Conservation (phyloP, 805 yeast species). For the Osmozyma mogii region DNA sequence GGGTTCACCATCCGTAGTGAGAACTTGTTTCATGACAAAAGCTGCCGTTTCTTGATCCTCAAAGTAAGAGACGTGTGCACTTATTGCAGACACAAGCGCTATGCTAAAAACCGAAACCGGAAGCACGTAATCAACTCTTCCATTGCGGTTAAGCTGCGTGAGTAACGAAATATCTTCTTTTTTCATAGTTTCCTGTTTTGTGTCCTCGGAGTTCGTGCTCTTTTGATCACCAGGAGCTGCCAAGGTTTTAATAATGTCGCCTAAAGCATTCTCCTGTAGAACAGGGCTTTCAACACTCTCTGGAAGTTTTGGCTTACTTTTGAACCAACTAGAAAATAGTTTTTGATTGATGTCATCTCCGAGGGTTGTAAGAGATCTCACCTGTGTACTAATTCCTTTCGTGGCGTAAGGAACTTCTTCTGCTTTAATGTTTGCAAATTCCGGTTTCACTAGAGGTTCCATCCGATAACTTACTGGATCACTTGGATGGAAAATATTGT, state of each 20-base stretch:
- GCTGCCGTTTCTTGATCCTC: constrained; percentile 81
- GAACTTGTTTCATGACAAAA: constrained; percentile 59
- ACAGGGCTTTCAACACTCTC: constrained; percentile 1
- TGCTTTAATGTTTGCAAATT: constrained; percentile 44
- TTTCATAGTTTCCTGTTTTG: constrained; percentile 19
- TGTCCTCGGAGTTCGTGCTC: constrained; percentile 11
- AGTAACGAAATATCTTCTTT: constrained; percentile 27
- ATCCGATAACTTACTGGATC: constrained; percentile 88
- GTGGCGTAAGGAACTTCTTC: constrained; percentile 49
- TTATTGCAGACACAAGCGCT: constrained; percentile 70
- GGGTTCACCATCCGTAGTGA: constrained; percentile 15
- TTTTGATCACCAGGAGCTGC: constrained; percentile 12
- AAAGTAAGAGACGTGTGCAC: constrained; percentile 84
- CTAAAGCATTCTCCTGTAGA: constrained; percentile 30
- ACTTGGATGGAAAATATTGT: constrained; percentile 81
- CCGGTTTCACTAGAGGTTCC: constrained; percentile 67
- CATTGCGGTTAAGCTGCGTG: constrained; percentile 51
- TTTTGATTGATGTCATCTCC: constrained; percentile 32
- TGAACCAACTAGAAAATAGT: constrained; percentile 27
- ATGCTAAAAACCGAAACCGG: constrained; percentile 76
- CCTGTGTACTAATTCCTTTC: constrained; percentile 39
- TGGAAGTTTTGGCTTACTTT: background rate
- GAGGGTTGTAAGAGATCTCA: constrained; percentile 32
- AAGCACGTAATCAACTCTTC: constrained; percentile 74
- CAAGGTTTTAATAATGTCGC: constrained; percentile 30